Conservation (phyloP, 2,329 filamentous ascomycete species). For the Sporothrix phasma region DNA sequence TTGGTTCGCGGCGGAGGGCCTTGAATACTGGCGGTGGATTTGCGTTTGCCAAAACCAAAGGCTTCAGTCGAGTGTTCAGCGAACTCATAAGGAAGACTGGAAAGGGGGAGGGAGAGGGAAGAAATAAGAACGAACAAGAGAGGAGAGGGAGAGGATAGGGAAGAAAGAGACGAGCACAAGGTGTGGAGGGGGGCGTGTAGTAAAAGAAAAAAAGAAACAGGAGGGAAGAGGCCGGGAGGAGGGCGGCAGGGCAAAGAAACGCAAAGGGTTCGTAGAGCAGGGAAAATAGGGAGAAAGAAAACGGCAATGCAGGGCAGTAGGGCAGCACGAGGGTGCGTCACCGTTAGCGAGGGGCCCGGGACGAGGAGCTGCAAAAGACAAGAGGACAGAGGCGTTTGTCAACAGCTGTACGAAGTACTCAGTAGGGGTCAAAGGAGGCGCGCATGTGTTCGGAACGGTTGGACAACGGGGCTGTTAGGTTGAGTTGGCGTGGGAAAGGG, state of each 20-base stretch:
- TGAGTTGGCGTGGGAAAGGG: neutral
- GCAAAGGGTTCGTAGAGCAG: neutral
- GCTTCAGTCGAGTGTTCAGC: slow-evolving; percentile 49
- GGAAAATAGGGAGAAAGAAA: slow-evolving; percentile 1
- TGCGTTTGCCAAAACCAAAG: slow-evolving; percentile 74
- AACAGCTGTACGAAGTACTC: neutral
- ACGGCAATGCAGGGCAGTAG: neutral
- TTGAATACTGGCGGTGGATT: slow-evolving; percentile 54
- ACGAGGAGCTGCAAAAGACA: neutral
- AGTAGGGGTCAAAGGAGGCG: neutral
- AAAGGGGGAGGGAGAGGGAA: slow-evolving; percentile 23
- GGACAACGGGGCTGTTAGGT: neutral
- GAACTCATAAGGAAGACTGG: slow-evolving; percentile 54
- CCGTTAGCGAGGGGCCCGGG: neutral
- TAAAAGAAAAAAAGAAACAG: slow-evolving; percentile 4
- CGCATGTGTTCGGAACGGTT: slow-evolving; percentile 1
- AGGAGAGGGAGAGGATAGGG: neutral
- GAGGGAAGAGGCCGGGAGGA: neutral
- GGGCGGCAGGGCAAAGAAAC: neutral
- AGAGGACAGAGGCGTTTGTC: slow-evolving; percentile 3
- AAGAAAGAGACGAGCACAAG: neutral
- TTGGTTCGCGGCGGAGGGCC: slow-evolving; percentile 21
- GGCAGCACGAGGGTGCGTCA: neutral
- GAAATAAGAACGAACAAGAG: slow-evolving; percentile 20
- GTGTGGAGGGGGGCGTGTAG: slow-evolving; percentile 3